Evolutionary conservation across 176 grass and related monocot genomes (phyloP), one percentile per base, ranked within the genome.

Genomic region (Calamus simplicifolius): DNA sequence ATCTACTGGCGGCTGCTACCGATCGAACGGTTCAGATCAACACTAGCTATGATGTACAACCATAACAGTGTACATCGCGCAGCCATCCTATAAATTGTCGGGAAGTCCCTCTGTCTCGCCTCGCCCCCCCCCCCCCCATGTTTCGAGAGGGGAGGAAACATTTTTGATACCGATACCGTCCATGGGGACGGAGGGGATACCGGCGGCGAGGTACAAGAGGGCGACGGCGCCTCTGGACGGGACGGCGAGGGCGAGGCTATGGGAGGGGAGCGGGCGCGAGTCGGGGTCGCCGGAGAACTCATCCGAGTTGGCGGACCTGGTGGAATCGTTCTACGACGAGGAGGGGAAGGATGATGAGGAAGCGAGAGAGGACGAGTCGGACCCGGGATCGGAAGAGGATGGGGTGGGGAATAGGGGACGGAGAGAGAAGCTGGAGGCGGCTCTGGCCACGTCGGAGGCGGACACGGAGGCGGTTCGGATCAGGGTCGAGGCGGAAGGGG

Each of bases 281-380:
- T 5, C n/a, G 55, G 43, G 29, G 28, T 58, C 31, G 18, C 62
- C 62, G 27, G 73, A 83, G 5, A 76, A 58, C 61, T 55, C 54
- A 30, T 79, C 84, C 49, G 68, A 75, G 16, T 73, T 95, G 68
- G 78, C 79, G 27, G 64, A 87, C 51, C 27, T 90, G 62, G 83
- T 90, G 6, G 52, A 82, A 49, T 82, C 85, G 57, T 95, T 95
- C 80, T 95, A 90, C 76, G 67, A 87, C 48, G 74, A 59, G 4
- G 62, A 59, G 64, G 58, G 23, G 77, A 69, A 50, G 21, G 50
- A 27, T 17, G 63, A 31, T n/a, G 48, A 15, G 6, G 30, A 10
- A 16, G 49, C 8, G 5, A 16, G 23, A 66, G 25, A 16, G 18
- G 73, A 12, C 4, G 19, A 43, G 55, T 58, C 51, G 19, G 61